These are phyloP conservation scores for Penicillium diatomitis DNA, from an alignment of 495 filamentous ascomycete genomes.

Conservation along the genomic window DNA sequence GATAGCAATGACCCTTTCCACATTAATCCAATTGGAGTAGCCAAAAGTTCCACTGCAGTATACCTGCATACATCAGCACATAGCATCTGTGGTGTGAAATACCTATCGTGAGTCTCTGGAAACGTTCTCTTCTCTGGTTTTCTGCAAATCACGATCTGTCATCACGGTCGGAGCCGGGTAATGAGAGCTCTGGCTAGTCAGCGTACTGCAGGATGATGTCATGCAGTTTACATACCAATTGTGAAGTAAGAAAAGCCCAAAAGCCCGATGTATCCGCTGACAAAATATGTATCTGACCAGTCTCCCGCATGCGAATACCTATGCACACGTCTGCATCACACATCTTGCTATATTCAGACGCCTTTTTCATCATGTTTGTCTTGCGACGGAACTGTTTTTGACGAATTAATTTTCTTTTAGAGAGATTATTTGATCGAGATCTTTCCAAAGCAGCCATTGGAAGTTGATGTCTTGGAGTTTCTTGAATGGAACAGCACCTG, in stretches of 20 bases:
- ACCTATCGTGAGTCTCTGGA: background rate
- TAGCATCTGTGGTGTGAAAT: background rate
- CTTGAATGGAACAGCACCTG: background rate
- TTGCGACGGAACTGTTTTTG: constrained; percentile 2
- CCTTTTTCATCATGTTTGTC: background rate
- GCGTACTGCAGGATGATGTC: background rate
- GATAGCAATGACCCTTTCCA: background rate
- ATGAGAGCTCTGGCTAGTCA: background rate
- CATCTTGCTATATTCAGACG: constrained; percentile 1
- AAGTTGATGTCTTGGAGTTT: background rate
- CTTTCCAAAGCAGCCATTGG: background rate
- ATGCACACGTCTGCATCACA: background rate
- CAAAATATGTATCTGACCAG: background rate
- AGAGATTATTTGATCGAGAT: background rate
- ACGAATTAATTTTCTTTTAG: background rate
- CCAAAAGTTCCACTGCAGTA: background rate
- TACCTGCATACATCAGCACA: background rate
- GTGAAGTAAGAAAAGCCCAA: background rate
- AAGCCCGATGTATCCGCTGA: background rate
- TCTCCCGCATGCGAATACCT: background rate
- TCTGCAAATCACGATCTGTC: background rate
- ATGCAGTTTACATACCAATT: background rate
- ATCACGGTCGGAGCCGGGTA: background rate
- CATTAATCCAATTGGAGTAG: background rate
- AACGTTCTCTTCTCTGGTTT: background rate